These are phyloP conservation scores for Vigna hirtella DNA, from an alignment of 306 rosid genomes.

Conservation along the genomic window DNA sequence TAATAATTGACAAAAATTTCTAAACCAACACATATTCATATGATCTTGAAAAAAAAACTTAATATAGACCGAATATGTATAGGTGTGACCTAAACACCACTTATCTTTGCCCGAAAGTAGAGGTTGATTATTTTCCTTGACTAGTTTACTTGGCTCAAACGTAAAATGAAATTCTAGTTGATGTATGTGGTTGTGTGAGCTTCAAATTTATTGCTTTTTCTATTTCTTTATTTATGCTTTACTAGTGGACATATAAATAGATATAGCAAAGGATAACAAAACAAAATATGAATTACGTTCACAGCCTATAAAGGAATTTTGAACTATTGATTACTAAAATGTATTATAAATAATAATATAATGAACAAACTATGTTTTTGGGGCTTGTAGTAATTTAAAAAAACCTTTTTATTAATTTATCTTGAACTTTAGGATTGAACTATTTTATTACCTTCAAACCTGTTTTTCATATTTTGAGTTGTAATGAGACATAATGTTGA, in stretches of 20 bases:
- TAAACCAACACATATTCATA: not conserved
- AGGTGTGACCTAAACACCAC: constrained; percentile 3
- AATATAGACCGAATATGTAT: not conserved
- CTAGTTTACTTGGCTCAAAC: not conserved
- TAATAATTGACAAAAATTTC: too few species aligned
- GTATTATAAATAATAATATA: too few species aligned
- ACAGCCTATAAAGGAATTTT: not conserved
- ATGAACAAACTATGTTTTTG: too few species aligned
- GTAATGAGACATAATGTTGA: too few species aligned
- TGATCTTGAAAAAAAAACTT: not conserved
- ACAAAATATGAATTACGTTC: not conserved
- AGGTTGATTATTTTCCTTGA: not conserved
- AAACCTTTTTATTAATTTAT: too few species aligned
- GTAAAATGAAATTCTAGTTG: not conserved
- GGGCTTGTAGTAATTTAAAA: too few species aligned
- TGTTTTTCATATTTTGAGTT: too few species aligned
- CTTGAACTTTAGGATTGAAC: too few species aligned
- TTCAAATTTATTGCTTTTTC: not conserved
- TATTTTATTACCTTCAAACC: too few species aligned
- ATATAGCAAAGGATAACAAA: not conserved
- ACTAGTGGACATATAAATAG: not conserved
- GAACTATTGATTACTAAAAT: not conserved
- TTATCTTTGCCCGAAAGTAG: not conserved
- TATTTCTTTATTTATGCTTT: not conserved
- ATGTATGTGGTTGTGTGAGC: not conserved